Conservation (phyloP, 2,329 filamentous ascomycete species). For the Apiospora sp. region DNA sequence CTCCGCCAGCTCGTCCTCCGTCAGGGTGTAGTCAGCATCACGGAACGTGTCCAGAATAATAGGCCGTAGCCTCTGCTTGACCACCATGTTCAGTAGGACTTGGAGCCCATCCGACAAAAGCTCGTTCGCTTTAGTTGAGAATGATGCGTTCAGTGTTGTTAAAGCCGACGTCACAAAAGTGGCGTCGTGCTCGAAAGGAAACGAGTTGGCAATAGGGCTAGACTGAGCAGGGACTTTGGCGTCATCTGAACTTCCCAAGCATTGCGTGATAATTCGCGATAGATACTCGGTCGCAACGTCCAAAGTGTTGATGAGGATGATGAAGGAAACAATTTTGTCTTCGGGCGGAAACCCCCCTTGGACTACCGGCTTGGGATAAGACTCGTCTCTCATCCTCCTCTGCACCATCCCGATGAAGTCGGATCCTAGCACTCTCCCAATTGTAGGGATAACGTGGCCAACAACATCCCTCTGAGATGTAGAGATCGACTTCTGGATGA, state of each 20-base stretch:
- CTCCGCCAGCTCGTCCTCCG: slow-evolving; percentile 67
- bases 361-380: slow-evolving; percentile 81
- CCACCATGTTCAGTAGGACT: slow-evolving; percentile 86
- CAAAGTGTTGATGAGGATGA: slow-evolving; percentile 94
- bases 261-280: slow-evolving; percentile 79
- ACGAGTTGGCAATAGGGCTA: slow-evolving; percentile 67
- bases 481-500: slow-evolving; percentile 84
- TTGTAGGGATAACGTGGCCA: slow-evolving; percentile 77
- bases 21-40: slow-evolving; percentile 84
- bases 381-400: slow-evolving; percentile 96
- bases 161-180: slow-evolving; percentile 73
- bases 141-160: slow-evolving; percentile 72
- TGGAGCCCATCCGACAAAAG: slow-evolving; percentile 84
- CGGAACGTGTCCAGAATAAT: slow-evolving; percentile 90
- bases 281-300: slow-evolving; percentile 93
- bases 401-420: slow-evolving; percentile 98
- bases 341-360: slow-evolving; percentile 87
- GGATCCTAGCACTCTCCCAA: slow-evolving; percentile 80
- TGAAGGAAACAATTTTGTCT: slow-evolving; percentile 85
- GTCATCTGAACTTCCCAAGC: slow-evolving; percentile 58
- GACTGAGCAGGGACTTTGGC: slow-evolving; percentile 45
- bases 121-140: slow-evolving; percentile 80
- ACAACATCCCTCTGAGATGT: slow-evolving; percentile 85
- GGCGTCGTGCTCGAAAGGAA: slow-evolving; percentile 82
- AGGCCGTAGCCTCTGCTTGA: slow-evolving; percentile 84